Percentiles rank a stretch among this genome's conserved stretches.
Conservation (phyloP, 805 yeast species). For the Metschnikowia lunata region DNA sequence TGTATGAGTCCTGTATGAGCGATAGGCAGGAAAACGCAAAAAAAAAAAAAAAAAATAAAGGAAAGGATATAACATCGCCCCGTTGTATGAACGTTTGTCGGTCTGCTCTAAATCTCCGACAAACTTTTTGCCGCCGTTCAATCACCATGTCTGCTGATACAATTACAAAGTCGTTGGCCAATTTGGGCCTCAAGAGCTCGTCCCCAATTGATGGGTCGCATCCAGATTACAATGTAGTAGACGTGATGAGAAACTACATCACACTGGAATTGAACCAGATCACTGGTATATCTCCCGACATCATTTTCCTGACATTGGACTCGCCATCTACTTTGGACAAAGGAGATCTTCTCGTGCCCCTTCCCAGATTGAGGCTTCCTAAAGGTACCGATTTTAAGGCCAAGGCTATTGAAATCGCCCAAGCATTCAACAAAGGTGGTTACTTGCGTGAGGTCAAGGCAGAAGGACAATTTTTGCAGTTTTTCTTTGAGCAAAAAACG, state of each 20-base stretch:
- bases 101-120: constrained; percentile 3
- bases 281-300: constrained; percentile 62
- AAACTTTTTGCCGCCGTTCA: constrained; percentile 6
- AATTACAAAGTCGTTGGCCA: constrained; percentile 31
- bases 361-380: constrained; percentile 72
- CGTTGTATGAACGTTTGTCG: constrained; percentile 9
- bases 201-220: constrained; percentile 50
- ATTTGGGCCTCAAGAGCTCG: constrained; percentile 32
- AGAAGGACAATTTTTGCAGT: constrained; percentile 88
- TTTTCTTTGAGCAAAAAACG: constrained; percentile 67
- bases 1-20: too few species aligned
- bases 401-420: constrained; percentile 70
- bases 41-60: not conserved
- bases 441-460: constrained; percentile 69
- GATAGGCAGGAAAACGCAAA: not conserved
- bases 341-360: constrained; percentile 89
- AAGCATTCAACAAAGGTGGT: constrained; percentile 66
- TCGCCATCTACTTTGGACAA: constrained; percentile 81
- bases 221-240: constrained; percentile 79
- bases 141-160: constrained; percentile 22
- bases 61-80: not conserved
- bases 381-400: constrained; percentile 80
- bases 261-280: constrained; percentile 69
- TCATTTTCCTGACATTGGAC: constrained; percentile 83
- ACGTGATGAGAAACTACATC: constrained; percentile 85